Base-by-base conservation (phyloP, 2,329 filamentous ascomycete genomes). In the Cladophialophora psammophila region DNA sequence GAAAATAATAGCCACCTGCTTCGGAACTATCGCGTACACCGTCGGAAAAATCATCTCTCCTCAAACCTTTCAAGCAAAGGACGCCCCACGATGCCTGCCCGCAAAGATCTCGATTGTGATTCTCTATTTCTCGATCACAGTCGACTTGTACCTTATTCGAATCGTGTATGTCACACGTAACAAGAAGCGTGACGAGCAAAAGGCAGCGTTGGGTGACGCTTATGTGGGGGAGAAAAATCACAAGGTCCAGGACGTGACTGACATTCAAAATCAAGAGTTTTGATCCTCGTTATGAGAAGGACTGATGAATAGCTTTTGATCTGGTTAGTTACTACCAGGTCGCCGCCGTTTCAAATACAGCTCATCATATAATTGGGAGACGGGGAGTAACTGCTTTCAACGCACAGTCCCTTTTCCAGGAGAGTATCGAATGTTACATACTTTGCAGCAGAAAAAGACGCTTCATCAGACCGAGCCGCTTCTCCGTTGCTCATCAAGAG, bases 21-120 rank as follows among this genome's bases (percentile, higher is more conserved):
- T 78, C 65, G 72, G 75, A 18, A 75, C 74, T 3, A 76, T 79
- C n/a, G 75, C 75, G 1, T 79, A 80, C 62, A 77, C 75, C 0
- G 74, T 80, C 9, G 80, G 79, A 18, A 82, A 82, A 61, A 81
- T 81, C 63, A 80, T 82, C 56, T 77, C 75, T 0, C 80, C 79
- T 1, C 79, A 81, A 62, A 81, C 78, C 0, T 82, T 82, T 68
- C 77, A 78, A 65, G 72, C 75, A 6, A 73, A 74, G 5, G 77
- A 79, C 31, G 77, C 73, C 1, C 75, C 75, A n/a, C 40, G 69
- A 10, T 75, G 76, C 60, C 54, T 76, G 26, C 74, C 74, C 0
- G 74, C 74, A 13, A 75, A 75, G 59, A 74, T 75, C 34, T 72
- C 73, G 1, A 75, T 75, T 45, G 68, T 71, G n/a, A 71, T 75